These are phyloP conservation scores for Amylostereum areolatum DNA, from an alignment of 1,284 basidiomycete species.

Conservation along the genomic window DNA sequence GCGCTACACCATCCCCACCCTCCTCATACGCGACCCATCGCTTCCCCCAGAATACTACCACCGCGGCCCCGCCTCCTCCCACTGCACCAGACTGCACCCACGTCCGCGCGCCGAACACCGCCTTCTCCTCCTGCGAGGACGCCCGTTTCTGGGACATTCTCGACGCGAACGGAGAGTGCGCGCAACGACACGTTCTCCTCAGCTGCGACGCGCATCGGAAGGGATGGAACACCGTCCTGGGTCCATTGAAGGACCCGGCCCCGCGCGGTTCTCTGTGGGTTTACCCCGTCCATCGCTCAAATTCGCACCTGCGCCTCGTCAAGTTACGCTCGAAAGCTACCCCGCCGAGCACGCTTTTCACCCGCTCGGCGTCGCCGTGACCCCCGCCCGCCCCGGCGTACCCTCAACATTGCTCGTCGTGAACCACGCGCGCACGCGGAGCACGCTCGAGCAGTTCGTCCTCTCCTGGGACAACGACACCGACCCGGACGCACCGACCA, in stretches of 20 bases:
- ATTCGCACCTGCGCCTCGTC: slow-evolving; percentile 11
- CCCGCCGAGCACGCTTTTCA: slow-evolving; percentile 48
- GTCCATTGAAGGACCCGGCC: slow-evolving; percentile 36
- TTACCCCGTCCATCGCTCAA: slow-evolving; percentile 5
- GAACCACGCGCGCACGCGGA: slow-evolving; percentile 54
- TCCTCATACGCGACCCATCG: not conserved
- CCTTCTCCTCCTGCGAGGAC: slow-evolving; percentile 61
- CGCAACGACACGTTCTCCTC: slow-evolving; percentile 38
- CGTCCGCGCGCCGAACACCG: too few relatives aligned
- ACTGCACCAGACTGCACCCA: not conserved
- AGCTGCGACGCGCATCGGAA: slow-evolving; percentile 50
- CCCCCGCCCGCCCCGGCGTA: slow-evolving; percentile 38
- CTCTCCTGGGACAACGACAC: slow-evolving; percentile 37
- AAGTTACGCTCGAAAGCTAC: slow-evolving; percentile 32
- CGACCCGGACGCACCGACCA: too few relatives aligned
- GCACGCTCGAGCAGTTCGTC: slow-evolving; percentile 60
- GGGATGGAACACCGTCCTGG: slow-evolving; percentile 65
- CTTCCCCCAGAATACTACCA: slow-evolving; percentile 11
- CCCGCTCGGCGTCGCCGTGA: slow-evolving; percentile 48
- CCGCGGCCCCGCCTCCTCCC: slow-evolving; percentile 7
- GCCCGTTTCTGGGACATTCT: slow-evolving; percentile 50
- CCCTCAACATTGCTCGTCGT: slow-evolving; percentile 53
- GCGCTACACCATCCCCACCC: slow-evolving; percentile 2
- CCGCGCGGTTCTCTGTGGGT: slow-evolving; percentile 25
- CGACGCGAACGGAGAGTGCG: slow-evolving; percentile 24